A percentile compares a stretch with the other conserved stretches of the same genome.
Evolutionary conservation across 306 rosid genomes (phyloP).

Genomic region (Luffa aegyptiaca): DNA sequence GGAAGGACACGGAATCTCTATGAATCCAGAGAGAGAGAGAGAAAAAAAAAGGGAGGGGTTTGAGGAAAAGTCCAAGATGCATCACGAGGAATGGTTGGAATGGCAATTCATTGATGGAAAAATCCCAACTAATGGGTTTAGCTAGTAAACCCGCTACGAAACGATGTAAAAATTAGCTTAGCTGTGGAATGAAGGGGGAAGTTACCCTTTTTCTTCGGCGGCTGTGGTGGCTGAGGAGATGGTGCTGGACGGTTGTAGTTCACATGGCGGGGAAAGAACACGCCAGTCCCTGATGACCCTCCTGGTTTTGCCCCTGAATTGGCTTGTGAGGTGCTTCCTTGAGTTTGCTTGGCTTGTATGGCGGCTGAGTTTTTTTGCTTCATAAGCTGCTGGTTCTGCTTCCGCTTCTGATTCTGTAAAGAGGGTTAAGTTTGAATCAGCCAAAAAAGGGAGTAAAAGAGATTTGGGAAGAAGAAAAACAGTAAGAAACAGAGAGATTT

Average conservation of each 20-base stretch:
- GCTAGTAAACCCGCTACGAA: not conserved
- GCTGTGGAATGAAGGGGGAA: not conserved
- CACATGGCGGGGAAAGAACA: slow-evolving; percentile 43
- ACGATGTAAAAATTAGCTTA: not conserved
- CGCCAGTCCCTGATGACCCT: slow-evolving; percentile 65
- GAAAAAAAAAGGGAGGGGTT: not conserved
- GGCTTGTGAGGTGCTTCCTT: slow-evolving; percentile 5
- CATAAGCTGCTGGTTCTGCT: not conserved
- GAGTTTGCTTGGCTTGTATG: not conserved
- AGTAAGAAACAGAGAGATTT: not conserved
- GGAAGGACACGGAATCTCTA: not conserved
- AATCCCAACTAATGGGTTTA: slow-evolving; percentile 13
- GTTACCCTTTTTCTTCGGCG: slow-evolving; percentile 29
- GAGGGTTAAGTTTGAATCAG: not conserved
- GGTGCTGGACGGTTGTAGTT: slow-evolving; percentile 11
- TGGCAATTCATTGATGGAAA: slow-evolving; percentile 17
- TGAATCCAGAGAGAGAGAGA: not conserved
- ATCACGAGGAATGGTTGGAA: not conserved
- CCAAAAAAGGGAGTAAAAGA: not conserved
- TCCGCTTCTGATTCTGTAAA: not conserved
- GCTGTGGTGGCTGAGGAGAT: slow-evolving; percentile 12
- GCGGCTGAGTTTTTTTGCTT: slow-evolving; percentile 1
- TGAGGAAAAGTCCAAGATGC: not conserved
- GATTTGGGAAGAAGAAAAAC: not conserved
- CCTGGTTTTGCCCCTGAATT: slow-evolving; percentile 8